Evolutionary conservation across 257 asterid species (phyloP).

Genomic region (Anisodus tanguticus): DNA sequence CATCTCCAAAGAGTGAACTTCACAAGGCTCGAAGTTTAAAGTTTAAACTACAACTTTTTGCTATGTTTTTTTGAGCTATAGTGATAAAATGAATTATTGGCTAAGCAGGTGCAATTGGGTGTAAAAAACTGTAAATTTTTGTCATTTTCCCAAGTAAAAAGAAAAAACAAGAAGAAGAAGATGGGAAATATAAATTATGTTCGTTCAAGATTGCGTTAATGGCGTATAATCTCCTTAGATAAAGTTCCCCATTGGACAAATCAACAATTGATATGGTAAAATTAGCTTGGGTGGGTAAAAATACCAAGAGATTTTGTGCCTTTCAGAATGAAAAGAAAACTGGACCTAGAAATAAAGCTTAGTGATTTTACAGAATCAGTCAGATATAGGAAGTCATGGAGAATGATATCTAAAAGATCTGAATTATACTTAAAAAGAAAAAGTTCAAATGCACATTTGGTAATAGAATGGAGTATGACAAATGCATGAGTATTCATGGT

Average conservation of each 20-base stretch:
- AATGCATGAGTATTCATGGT: slow-evolving; percentile 3
- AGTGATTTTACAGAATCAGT: not conserved
- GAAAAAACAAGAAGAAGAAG: not conserved
- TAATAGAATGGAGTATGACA: slow-evolving; percentile 20
- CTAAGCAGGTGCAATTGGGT: no score
- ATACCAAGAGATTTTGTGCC: not conserved
- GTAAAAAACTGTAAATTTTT: no score
- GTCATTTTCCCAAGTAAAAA: not conserved
- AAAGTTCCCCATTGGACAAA: not conserved
- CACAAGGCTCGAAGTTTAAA: no score
- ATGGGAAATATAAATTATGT: not conserved
- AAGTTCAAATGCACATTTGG: slow-evolving; percentile 4
- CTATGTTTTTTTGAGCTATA: no score
- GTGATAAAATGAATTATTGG: no score
- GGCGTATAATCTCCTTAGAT: not conserved
- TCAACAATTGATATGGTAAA: slow-evolving; percentile 12
- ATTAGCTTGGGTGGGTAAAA: slow-evolving; percentile 9
- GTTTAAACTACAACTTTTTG: no score
- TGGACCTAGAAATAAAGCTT: slow-evolving; percentile 14
- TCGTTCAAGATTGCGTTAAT: not conserved
- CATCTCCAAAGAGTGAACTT: no score
- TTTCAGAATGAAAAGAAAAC: slow-evolving; percentile 5
- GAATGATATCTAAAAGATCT: slow-evolving; percentile 11
- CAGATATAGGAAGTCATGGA: slow-evolving; percentile 22
- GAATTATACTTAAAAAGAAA: not conserved